phyloP scores from a whole-genome alignment of 73 alveolate species.

The Paramecium tetraurelia region DNA sequence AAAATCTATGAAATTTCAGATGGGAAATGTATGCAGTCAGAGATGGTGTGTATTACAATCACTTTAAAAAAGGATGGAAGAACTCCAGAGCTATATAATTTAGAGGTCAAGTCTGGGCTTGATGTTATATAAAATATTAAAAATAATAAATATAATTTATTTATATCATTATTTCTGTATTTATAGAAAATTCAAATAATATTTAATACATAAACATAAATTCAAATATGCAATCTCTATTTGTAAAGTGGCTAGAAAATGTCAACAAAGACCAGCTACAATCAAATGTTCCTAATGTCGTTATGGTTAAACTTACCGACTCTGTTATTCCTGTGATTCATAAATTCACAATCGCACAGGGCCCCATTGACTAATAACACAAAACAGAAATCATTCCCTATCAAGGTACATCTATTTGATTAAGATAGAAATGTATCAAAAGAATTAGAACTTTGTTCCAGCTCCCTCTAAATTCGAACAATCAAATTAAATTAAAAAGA shows the following conservation, averaged over 20 bases:
- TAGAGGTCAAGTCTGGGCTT: conserved; percentile 63
- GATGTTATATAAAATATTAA: neutral
- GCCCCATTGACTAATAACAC: conserved; percentile 38
- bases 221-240: conserved; percentile 38
- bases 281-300: conserved; percentile 36
- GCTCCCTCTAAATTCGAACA: neutral
- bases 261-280: conserved; percentile 53
- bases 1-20: neutral
- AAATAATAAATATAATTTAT: neutral
- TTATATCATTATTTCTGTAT: neutral
- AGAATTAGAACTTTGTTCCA: neutral
- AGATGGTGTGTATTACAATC: conserved; percentile 64
- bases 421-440: conserved; percentile 18
- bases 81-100: conserved; percentile 58
- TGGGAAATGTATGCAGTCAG: conserved; percentile 65
- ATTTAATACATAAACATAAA: neutral
- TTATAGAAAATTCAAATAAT: neutral
- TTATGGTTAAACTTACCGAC: neutral
- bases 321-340: conserved; percentile 42
- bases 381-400: conserved; percentile 35
- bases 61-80: conserved; percentile 51
- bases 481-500: neutral
- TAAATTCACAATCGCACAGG: conserved; percentile 39
- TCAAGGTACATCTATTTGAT: neutral
- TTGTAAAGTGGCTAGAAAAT: conserved; percentile 22